phyloP scores from a whole-genome alignment of 2,329 filamentous ascomycete genomes.

The Xylaria digitata region DNA sequence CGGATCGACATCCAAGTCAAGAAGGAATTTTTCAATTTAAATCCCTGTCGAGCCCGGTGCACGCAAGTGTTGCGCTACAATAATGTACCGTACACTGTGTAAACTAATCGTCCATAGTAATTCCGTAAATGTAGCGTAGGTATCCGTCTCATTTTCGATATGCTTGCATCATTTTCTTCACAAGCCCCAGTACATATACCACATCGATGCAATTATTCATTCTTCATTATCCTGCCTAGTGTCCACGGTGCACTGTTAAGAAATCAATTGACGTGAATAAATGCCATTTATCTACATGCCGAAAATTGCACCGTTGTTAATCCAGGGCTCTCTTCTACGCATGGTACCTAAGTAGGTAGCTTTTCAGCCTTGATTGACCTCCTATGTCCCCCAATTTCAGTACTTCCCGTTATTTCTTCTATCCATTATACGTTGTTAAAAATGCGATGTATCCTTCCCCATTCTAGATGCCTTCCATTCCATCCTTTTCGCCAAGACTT shows the following conservation, averaged over 20 bases:
- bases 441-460: not conserved
- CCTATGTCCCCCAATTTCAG: not conserved
- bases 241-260: not conserved
- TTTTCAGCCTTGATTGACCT: not conserved
- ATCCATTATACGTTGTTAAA: not conserved
- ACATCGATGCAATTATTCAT: not conserved
- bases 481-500: not conserved
- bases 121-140: no score
- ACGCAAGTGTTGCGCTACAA: no score
- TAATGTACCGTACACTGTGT: not conserved
- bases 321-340: not conserved
- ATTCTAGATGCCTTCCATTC: not conserved
- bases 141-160: conserved; percentile 24
- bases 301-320: not conserved
- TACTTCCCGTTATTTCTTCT: not conserved
- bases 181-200: not conserved
- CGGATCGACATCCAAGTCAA: conserved; percentile 5
- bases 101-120: no score
- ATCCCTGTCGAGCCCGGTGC: conserved; percentile 22
- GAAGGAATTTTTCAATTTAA: conserved; percentile 25
- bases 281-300: conserved; percentile 13
- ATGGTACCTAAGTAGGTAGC: no score
- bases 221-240: not conserved
- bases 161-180: not conserved
- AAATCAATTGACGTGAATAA: not conserved